Evolutionary conservation across 306 rosid genomes (phyloP), one percentile per base, ranked within the genome.

Genomic region (Vicia sativa): DNA sequence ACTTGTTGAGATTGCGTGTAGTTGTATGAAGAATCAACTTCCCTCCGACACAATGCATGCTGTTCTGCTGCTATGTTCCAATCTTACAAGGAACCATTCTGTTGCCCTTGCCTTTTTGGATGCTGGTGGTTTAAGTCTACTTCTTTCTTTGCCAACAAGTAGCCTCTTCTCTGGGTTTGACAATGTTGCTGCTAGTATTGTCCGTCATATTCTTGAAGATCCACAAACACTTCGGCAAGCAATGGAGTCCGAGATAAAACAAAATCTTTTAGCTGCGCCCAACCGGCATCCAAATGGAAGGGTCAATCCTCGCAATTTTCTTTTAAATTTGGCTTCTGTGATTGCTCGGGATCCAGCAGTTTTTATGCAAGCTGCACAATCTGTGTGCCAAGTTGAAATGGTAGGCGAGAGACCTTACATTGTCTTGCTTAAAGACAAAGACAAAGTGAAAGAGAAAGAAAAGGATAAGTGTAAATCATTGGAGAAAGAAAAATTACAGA

Each of bases 141-240:
- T 95, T 63, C 96, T 95, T 65, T 87, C 96, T 48, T 83, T 95
- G 92, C 99, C 97, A 62, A 95, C 97, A 11, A 82, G 83, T 73
- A 85, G 97, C 84, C 95, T 95, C 37, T 95, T 95, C 81, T 90
- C 96, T 25, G 99, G 99, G 79, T 95, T 87, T 79, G 99, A 95
- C 74, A 91, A 86, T 81, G 83, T 91, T 77, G 99, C 99, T 70
- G 93, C 97, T 21, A 82, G 92, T 65, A 95, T 95, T 41, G 85
- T 88, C 44, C 97, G 97, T 69, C 97, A 95, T 72, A 90, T 91
- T 73, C 95, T 95, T 79, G 99, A 91, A 78, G 99, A 95, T 86
- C 97, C 99, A n/a, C 99, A 88, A 75, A 95, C 99, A 6, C 99
- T 95, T 54, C 99, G 89, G 89, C 99, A 91, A 79, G 99, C 99